Evolutionary conservation across 441 rosid species (phyloP), one percentile per base, ranked within the genome.

Genomic region (Iberis amara): DNA sequence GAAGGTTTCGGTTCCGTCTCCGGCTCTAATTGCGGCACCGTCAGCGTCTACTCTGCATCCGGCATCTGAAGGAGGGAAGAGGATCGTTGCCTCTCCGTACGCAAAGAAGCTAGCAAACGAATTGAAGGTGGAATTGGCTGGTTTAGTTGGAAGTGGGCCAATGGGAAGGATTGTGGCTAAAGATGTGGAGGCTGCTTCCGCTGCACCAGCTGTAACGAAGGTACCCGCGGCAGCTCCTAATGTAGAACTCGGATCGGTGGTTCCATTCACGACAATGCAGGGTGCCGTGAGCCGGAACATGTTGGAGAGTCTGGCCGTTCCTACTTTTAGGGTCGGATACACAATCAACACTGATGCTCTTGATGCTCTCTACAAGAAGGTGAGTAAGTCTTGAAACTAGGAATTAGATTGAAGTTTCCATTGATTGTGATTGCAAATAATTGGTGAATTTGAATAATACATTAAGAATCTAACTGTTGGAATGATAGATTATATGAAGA

Each of bases 91-190:
- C 4, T 89, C 97, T n/a, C 97, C 96, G 0, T 89, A 82, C 30
- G 96, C 94, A 2, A 89, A 86, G 78, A 89, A 86, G 69, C 61
- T 84, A 55, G 94, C 94, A 0, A 89, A 81, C 59, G 97, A 89
- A 48, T 62, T 86, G 76, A 84, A 89, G 46, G 75, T 86, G 55
- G 94, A 82, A 35, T 66, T 89, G 68, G 77, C 55, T 62, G 64
- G 55, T 11, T 61, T 89, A 5, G 70, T 66, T 47, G 97, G 95
- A 14, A 82, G 79, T 72, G 97, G 97, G 0, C 97, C 97, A 0
- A 46, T 71, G 79, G 97, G 97, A 11, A 86, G 97, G 65, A 86
- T 89, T 70, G 97, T 89, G 56, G 94, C 97, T 30, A 86, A 86
- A 73, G 96, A 89, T 54, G 45, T 86, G 23, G 83, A 81, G 58